phyloP scores from a whole-genome alignment of 768 basidiomycete genomes.

The Coprinopsis sp. region DNA sequence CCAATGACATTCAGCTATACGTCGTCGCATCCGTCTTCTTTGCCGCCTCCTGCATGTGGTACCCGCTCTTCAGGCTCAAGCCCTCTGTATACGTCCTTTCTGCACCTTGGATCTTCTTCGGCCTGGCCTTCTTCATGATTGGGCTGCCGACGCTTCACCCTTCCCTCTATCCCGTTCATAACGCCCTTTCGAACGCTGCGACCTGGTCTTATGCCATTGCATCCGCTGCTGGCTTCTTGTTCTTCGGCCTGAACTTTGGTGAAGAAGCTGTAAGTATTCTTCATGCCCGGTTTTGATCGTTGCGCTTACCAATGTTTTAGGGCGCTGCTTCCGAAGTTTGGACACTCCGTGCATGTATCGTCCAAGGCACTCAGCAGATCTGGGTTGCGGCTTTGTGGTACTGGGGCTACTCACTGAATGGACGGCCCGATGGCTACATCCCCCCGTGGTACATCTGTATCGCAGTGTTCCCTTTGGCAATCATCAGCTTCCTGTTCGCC shows the following conservation, averaged over 20 bases:
- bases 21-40: slow-evolving; percentile 89
- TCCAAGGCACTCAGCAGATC: slow-evolving; percentile 92
- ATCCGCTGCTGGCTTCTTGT: slow-evolving; percentile 89
- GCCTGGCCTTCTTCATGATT: slow-evolving; percentile 86
- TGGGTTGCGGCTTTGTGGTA: slow-evolving; percentile 97
- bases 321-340: slow-evolving; percentile 95
- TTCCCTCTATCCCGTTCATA: slow-evolving; percentile 55
- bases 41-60: slow-evolving; percentile 84
- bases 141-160: slow-evolving; percentile 74
- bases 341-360: slow-evolving; percentile 86
- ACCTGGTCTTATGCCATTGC: slow-evolving; percentile 91
- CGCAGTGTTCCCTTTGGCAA: slow-evolving; percentile 77
- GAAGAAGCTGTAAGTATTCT: slow-evolving; percentile 77
- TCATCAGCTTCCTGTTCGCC: slow-evolving; percentile 70
- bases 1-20: slow-evolving; percentile 77
- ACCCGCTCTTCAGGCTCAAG: slow-evolving; percentile 79
- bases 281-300: neutral
- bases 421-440: slow-evolving; percentile 41
- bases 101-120: slow-evolving; percentile 89
- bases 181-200: slow-evolving; percentile 67
- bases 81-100: slow-evolving; percentile 87
- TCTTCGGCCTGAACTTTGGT: slow-evolving; percentile 95
- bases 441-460: slow-evolving; percentile 85
- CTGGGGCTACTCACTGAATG: slow-evolving; percentile 83
- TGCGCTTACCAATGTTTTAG: slow-evolving; percentile 28